These are phyloP conservation scores for Rhizopus microsporus DNA, from an alignment of 371 early-diverging fungal genomes.

Conservation along the genomic window DNA sequence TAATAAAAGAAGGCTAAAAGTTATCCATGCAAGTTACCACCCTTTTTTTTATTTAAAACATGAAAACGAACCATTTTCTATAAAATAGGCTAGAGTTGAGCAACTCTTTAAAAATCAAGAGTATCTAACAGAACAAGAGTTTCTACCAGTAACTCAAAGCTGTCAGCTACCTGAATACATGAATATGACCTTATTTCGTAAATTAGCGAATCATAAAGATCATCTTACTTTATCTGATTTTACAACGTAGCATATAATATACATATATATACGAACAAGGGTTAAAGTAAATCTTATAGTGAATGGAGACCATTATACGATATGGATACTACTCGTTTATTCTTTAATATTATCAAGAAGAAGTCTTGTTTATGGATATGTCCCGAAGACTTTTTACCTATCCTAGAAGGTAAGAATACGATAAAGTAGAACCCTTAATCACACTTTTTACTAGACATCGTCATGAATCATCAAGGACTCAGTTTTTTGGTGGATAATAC, in stretches of 20 bases:
- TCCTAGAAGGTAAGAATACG: slow-evolving; percentile 41
- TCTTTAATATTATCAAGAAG: slow-evolving; percentile 42
- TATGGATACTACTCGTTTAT: slow-evolving; percentile 8
- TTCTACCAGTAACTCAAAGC: slow-evolving; percentile 56
- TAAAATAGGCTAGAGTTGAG: slow-evolving; percentile 14
- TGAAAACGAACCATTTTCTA: neutral
- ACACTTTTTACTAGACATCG: slow-evolving; percentile 47
- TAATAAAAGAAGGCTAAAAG: neutral
- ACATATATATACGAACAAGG: neutral
- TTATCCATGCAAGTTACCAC: neutral
- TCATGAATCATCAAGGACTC: slow-evolving; percentile 84
- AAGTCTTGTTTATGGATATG: slow-evolving; percentile 27
- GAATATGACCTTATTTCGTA: slow-evolving; percentile 63
- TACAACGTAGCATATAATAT: slow-evolving; percentile 13
- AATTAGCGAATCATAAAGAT: slow-evolving; percentile 19
- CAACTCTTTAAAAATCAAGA: slow-evolving; percentile 11
- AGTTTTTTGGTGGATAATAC: slow-evolving; percentile 76
- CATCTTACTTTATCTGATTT: slow-evolving; percentile 15
- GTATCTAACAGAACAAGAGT: slow-evolving; percentile 44
- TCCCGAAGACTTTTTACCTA: slow-evolving; percentile 50
- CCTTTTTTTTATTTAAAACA: neutral
- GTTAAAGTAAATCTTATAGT: neutral
- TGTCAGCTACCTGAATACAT: slow-evolving; percentile 63
- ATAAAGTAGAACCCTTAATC: neutral
- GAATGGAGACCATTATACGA: neutral